These are phyloP conservation scores for Tetrahymena thermophila DNA, from an alignment of 73 alveolate species.

Conservation along the genomic window DNA sequence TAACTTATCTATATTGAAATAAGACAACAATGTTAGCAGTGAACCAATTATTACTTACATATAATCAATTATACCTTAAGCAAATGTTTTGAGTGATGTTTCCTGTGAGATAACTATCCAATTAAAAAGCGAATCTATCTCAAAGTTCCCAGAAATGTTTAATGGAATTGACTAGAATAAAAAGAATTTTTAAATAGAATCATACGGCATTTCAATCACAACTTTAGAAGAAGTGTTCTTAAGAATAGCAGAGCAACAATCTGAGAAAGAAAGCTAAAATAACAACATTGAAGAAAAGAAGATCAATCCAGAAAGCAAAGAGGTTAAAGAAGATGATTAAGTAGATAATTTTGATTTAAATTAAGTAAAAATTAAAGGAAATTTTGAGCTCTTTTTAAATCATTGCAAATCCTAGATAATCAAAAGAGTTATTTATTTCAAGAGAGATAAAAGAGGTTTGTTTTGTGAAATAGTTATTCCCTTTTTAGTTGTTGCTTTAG, in stretches of 20 bases:
- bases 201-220: slow-evolving; percentile 89
- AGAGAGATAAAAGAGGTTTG: slow-evolving; percentile 56
- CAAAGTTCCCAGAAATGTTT: slow-evolving; percentile 63
- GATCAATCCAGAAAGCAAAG: slow-evolving; percentile 10
- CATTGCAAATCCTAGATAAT: slow-evolving; percentile 52
- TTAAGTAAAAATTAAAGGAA: slow-evolving; percentile 40
- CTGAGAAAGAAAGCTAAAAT: slow-evolving; percentile 19
- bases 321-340: background rate
- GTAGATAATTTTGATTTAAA: slow-evolving; percentile 55
- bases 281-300: slow-evolving; percentile 44
- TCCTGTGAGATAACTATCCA: slow-evolving; percentile 66
- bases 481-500: slow-evolving; percentile 51
- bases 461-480: slow-evolving; percentile 63
- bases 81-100: slow-evolving; percentile 35
- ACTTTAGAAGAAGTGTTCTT: slow-evolving; percentile 93
- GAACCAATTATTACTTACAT: slow-evolving; percentile 23
- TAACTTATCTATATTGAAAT: slow-evolving; percentile 43
- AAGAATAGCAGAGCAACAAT: slow-evolving; percentile 67
- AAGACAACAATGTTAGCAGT: slow-evolving; percentile 38
- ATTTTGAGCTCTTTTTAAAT: slow-evolving; percentile 18
- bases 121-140: slow-evolving; percentile 53
- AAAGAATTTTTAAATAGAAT: slow-evolving; percentile 60
- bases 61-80: slow-evolving; percentile 16
- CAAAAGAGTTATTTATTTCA: slow-evolving; percentile 45
- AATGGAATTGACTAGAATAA: slow-evolving; percentile 54